Evolutionary conservation across 306 rosid genomes (phyloP).

Genomic region (Parietaria judaica): DNA sequence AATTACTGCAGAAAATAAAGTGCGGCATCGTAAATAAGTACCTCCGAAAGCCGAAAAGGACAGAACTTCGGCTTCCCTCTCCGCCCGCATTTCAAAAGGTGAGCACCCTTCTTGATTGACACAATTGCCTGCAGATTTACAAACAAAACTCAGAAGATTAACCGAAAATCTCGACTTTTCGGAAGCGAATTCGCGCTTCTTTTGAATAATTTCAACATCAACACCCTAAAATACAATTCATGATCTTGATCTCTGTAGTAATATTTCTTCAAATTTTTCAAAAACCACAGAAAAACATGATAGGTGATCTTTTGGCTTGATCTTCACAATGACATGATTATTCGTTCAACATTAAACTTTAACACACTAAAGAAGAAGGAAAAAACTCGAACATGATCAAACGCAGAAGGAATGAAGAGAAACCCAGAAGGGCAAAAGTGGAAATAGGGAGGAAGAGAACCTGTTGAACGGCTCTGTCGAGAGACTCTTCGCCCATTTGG

Average conservation of each 20-base stretch:
- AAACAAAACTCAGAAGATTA: constrained; percentile 19
- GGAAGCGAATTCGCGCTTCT: neutral
- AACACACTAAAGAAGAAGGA: neutral
- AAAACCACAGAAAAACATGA: too few species aligned
- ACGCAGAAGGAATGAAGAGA: neutral
- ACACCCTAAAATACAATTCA: too few species aligned
- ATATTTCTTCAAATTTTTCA: too few species aligned
- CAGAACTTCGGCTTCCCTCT: constrained; percentile 79
- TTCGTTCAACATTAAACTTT: neutral
- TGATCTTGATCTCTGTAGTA: too few species aligned
- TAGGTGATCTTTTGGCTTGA: too few species aligned
- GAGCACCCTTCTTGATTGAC: constrained; percentile 77
- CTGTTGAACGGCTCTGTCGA: constrained; percentile 81
- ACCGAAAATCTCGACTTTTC: neutral
- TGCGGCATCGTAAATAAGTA: constrained; percentile 13
- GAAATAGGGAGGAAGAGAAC: constrained; percentile 20
- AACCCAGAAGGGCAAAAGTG: neutral
- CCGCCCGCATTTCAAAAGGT: constrained; percentile 61
- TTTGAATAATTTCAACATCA: too few species aligned
- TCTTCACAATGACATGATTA: too few species aligned
- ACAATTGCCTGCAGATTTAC: constrained; percentile 57
- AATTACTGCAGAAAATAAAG: too few species aligned
- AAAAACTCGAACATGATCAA: neutral
- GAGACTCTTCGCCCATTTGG: constrained; percentile 55
- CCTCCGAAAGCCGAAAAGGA: constrained; percentile 77